Conservation (phyloP, 2,329 filamentous ascomycete species). For the Acarospora socialis region DNA sequence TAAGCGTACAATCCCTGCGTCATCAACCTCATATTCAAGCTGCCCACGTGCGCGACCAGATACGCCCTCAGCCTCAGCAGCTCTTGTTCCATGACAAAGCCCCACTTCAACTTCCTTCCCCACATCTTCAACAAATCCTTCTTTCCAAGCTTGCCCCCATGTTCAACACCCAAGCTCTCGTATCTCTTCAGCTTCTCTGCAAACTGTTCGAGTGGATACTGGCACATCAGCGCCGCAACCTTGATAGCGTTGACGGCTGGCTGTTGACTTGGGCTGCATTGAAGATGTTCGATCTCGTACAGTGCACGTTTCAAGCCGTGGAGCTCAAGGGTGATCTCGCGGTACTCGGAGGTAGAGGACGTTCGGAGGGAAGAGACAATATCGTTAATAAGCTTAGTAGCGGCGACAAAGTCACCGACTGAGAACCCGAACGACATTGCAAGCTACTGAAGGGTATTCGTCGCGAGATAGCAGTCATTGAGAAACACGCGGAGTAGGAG, state of each 20-base stretch:
- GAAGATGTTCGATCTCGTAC: slow-evolving; percentile 10
- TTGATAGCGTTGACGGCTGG: slow-evolving; percentile 10
- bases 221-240: slow-evolving; percentile 11
- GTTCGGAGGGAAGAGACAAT: slow-evolving; percentile 3
- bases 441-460: too few relatives aligned
- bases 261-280: slow-evolving; percentile 2
- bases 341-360: slow-evolving; percentile 5
- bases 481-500: too few relatives aligned
- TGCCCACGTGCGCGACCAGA: slow-evolving; percentile 11
- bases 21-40: slow-evolving; percentile 13
- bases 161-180: neutral
- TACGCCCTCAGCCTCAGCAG: slow-evolving; percentile 13
- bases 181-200: slow-evolving; percentile 9
- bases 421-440: slow-evolving; percentile 10
- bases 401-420: slow-evolving; percentile 6
- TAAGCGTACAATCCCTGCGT: slow-evolving; percentile 8
- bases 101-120: slow-evolving; percentile 12
- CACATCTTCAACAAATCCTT: slow-evolving; percentile 2
- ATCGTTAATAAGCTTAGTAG: neutral
- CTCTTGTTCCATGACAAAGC: slow-evolving; percentile 13
- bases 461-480: too few relatives aligned
- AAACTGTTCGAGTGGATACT: slow-evolving; percentile 12
- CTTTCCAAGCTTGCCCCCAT: neutral
- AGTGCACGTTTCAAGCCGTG: slow-evolving; percentile 9
- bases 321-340: slow-evolving; percentile 11